Conservation (phyloP, 2,329 filamentous ascomycete species). For the Paecilomyces sp. region DNA sequence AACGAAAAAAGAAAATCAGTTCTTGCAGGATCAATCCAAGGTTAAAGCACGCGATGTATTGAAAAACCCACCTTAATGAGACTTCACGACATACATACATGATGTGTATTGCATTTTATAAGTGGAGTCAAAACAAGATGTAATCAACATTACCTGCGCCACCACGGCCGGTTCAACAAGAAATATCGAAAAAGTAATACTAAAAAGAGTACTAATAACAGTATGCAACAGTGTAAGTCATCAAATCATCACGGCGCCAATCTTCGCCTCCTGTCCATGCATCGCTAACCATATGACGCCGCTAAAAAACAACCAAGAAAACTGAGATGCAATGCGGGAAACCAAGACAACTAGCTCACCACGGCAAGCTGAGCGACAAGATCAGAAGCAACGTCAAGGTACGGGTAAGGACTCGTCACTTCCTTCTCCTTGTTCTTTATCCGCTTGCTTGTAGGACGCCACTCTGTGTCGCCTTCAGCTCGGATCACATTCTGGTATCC, state of each 20-base stretch:
- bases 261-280: not conserved
- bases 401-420: constrained; percentile 90
- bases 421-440: constrained; percentile 76
- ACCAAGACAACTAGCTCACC: constrained; percentile 51
- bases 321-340: not conserved
- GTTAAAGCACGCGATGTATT: too few relatives aligned
- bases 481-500: constrained; percentile 86
- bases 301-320: not conserved
- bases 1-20: too few relatives aligned
- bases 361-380: constrained; percentile 90
- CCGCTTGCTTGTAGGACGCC: constrained; percentile 42
- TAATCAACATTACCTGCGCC: not conserved
- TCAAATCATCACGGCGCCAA: not conserved
- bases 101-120: not conserved
- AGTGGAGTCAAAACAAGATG: not conserved
- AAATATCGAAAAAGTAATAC: not conserved
- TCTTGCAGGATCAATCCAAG: too few relatives aligned
- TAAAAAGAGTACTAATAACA: not conserved
- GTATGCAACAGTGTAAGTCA: not conserved
- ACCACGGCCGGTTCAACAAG: not conserved
- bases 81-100: too few relatives aligned
- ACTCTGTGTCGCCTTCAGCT: constrained; percentile 36
- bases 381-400: constrained; percentile 85
- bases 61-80: too few relatives aligned
- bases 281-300: not conserved